Base-by-base conservation (phyloP, 768 basidiomycete genomes). In the Scleroderma citrinum region DNA sequence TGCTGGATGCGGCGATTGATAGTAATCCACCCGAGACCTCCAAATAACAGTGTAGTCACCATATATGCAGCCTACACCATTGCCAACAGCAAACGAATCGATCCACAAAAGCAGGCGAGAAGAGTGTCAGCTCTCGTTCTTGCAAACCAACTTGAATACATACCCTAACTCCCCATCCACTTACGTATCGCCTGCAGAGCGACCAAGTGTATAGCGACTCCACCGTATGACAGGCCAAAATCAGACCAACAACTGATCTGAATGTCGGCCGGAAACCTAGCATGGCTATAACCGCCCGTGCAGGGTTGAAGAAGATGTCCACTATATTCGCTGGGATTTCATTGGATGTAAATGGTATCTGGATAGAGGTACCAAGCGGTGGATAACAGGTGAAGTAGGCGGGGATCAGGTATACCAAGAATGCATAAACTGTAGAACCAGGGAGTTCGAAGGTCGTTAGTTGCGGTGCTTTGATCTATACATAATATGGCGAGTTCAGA, bases 401-500 rank as follows among this genome's bases (percentile, higher is more conserved):
- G 4, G 50, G 61, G 56, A 46, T 50, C 13, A 1, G 0, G 24
- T 7, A 50, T 23, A 64, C n/a, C 32, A 51, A n/a, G 26, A 44
- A 42, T n/a, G n/a, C n/a, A 6, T 66, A 60, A 47, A 53, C 55
- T 5, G 67, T 38, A 50, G 73, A 74, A 24, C 34, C 52, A 1
- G 80, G 77, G 20, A 83, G 48, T 23, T 66, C 59, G 67, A 89
- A 86, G 11, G 72, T 69, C 0, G 71, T 71, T 49, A 91, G 76
- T 48, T 76, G 72, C 2, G 88, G 87, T 1, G 76, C 68, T 62
- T 78, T 78, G 36, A 81, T 79, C 85, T 86, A 39, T 44, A 46
- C 23, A 11, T 20, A 30, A 38, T 20, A 30, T 46, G 48, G 7
- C 31, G 12, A 40, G 24, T 43, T 30, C 12, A 17, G 23, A 31